These are phyloP conservation scores for Phylloboletellus chloephorus DNA, from an alignment of 1,284 basidiomycete species.

Conservation along the genomic window DNA sequence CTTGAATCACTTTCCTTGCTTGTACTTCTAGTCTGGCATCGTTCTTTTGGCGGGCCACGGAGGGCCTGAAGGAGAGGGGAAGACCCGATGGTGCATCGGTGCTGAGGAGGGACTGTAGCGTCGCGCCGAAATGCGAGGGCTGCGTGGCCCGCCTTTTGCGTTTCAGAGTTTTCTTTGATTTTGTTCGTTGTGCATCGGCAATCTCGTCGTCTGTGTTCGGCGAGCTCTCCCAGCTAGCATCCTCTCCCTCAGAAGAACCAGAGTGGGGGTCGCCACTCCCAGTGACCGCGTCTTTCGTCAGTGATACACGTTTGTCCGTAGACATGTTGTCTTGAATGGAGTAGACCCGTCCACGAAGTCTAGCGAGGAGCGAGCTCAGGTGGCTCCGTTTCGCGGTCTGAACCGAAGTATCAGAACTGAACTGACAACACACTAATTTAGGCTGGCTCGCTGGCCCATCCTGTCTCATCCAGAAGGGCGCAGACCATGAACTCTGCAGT, in stretches of 20 bases:
- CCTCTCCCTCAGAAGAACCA: constrained; percentile 24
- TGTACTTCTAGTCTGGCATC: constrained; percentile 67
- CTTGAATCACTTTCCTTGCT: constrained; percentile 62
- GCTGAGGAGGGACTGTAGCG: constrained; percentile 61
- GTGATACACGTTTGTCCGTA: constrained; percentile 37
- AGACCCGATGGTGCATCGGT: constrained; percentile 61
- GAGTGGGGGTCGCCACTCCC: constrained; percentile 19
- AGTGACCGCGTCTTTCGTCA: constrained; percentile 27
- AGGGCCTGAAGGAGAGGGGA: constrained; percentile 73
- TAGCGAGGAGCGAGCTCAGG: too few species aligned
- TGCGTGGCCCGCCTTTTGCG: constrained; percentile 74
- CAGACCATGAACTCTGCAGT: constrained; percentile 13
- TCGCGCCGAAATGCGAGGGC: constrained; percentile 65
- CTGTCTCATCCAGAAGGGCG: constrained; percentile 2
- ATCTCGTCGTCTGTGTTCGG: constrained; percentile 62
- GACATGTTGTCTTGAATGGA: constrained; percentile 29
- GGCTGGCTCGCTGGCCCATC: constrained; percentile 5
- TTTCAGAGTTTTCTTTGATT: constrained; percentile 74
- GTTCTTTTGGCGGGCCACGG: constrained; percentile 57
- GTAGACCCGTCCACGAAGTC: not conserved
- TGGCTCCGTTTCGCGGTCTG: too few species aligned
- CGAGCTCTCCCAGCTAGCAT: constrained; percentile 31
- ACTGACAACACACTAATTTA: constrained; percentile 5
- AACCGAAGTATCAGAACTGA: constrained; percentile 16
- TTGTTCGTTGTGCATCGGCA: constrained; percentile 44